phyloP scores from a whole-genome alignment of 495 filamentous ascomycete genomes.

The Talaromyces trachyspermus region DNA sequence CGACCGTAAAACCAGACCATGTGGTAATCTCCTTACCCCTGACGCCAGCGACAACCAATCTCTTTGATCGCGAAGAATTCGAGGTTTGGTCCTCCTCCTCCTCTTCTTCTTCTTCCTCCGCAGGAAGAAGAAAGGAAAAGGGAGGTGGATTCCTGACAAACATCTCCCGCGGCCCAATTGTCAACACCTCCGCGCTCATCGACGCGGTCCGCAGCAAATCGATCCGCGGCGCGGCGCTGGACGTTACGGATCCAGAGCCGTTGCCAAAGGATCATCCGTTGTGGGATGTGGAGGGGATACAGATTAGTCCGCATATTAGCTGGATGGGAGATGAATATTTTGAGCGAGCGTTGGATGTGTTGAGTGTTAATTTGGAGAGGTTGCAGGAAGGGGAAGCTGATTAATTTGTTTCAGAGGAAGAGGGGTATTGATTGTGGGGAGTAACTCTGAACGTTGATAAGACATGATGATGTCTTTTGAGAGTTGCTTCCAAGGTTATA shows the following conservation, averaged over 20 bases:
- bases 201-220: slow-evolving; percentile 41
- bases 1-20: slow-evolving; percentile 52
- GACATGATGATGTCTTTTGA: too few species aligned
- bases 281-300: slow-evolving; percentile 56
- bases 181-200: slow-evolving; percentile 58
- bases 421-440: slow-evolving; percentile 58
- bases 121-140: slow-evolving; percentile 15
- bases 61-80: slow-evolving; percentile 56
- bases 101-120: neutral
- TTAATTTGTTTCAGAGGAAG: slow-evolving; percentile 55
- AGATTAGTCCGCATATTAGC: slow-evolving; percentile 68
- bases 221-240: slow-evolving; percentile 63
- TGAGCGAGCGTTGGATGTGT: slow-evolving; percentile 45
- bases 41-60: slow-evolving; percentile 49
- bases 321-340: slow-evolving; percentile 47
- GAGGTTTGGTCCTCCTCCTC: slow-evolving; percentile 36
- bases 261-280: slow-evolving; percentile 56
- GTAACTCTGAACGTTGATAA: too few species aligned
- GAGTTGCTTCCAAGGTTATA: too few species aligned
- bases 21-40: slow-evolving; percentile 61
- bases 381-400: slow-evolving; percentile 48
- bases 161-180: slow-evolving; percentile 57
- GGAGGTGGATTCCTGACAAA: slow-evolving; percentile 54
- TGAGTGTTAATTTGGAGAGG: slow-evolving; percentile 51
- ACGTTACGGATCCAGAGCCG: slow-evolving; percentile 75